Conservation (phyloP, 75 land plant species). For the Pinus taeda region DNA sequence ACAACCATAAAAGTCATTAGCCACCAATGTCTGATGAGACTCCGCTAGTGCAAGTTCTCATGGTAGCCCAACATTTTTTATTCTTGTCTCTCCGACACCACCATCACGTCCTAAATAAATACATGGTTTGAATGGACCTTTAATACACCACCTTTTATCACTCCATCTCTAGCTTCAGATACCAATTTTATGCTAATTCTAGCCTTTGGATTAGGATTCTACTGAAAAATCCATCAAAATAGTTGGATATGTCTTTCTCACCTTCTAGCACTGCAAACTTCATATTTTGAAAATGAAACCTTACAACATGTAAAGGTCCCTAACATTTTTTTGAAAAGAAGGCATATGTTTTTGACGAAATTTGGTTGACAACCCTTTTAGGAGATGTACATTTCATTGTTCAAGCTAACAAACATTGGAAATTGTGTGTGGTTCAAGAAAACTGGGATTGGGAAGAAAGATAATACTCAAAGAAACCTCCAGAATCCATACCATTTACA, state of each 20-base stretch:
- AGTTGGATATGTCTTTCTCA: not conserved
- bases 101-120: constrained; percentile 99
- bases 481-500: too few relatives aligned
- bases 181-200: constrained; percentile 97
- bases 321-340: too few relatives aligned
- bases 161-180: constrained; percentile 98
- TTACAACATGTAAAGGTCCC: too few relatives aligned
- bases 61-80: constrained; percentile 95
- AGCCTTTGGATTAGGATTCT: constrained; percentile 96
- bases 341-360: too few relatives aligned
- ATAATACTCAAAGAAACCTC: not conserved
- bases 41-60: constrained; percentile 99
- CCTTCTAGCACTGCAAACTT: not conserved
- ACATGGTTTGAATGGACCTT: constrained; percentile 99
- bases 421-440: not conserved
- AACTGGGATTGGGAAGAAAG: not conserved
- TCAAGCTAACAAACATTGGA: not conserved
- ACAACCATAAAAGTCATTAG: constrained; percentile 93
- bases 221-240: constrained; percentile 11
- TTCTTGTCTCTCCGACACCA: constrained; percentile 99
- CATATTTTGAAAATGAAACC: too few relatives aligned
- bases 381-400: not conserved
- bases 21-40: constrained; percentile 94
- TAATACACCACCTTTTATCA: constrained; percentile 95
- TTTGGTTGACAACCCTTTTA: not conserved